Percentiles rank a stretch among this genome's conserved stretches.
These are phyloP conservation scores for Austroboletus eburneus DNA, from an alignment of 768 basidiomycete species.

Conservation along the genomic window DNA sequence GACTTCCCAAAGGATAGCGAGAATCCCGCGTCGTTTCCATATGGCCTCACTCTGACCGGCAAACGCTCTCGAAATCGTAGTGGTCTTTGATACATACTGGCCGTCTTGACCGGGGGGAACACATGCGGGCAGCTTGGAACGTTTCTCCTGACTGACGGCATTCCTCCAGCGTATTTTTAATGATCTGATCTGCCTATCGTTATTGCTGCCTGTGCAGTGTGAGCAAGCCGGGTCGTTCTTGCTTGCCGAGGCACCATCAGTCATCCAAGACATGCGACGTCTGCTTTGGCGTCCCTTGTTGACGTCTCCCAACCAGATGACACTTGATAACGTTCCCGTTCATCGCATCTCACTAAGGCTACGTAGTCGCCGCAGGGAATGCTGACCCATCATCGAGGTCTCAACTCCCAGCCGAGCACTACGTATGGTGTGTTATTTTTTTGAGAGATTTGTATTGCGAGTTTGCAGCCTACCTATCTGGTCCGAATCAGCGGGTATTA, in stretches of 20 bases:
- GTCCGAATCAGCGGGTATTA: too few species aligned
- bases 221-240: background rate
- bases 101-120: too few species aligned
- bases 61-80: background rate
- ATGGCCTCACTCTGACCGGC: background rate
- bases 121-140: too few species aligned
- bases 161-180: background rate
- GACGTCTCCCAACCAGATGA: background rate
- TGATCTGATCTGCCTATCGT: too few species aligned
- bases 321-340: background rate
- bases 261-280: background rate
- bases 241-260: background rate
- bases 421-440: too few species aligned
- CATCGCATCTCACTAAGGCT: too few species aligned
- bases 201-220: background rate
- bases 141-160: slow-evolving; percentile 9
- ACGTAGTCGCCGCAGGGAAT: too few species aligned
- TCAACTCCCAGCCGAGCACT: too few species aligned
- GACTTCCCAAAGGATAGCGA: background rate
- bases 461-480: too few species aligned
- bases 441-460: too few species aligned
- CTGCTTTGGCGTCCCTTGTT: background rate
- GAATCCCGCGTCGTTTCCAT: background rate
- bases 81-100: too few species aligned
- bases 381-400: too few species aligned